phyloP scores from a whole-genome alignment of 768 basidiomycete species.

The Cystofilobasidium macerans region DNA sequence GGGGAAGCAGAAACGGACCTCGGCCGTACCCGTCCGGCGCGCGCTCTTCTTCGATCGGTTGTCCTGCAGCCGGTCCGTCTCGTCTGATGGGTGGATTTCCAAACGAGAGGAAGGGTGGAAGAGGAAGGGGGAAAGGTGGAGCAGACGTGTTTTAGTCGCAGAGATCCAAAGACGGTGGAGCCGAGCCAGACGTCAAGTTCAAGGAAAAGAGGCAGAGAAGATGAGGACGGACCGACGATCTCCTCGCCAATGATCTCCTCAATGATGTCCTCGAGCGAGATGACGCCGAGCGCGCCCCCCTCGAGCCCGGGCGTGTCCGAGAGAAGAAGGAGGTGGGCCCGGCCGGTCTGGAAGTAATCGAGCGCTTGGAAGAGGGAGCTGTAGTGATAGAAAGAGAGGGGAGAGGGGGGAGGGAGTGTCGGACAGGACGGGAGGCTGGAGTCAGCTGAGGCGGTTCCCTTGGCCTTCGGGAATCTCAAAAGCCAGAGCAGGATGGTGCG shows the following conservation, averaged over 20 bases:
- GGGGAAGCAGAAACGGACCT: too few relatives aligned
- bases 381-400: too few relatives aligned
- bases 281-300: conserved; percentile 74
- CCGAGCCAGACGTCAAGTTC: conserved; percentile 19
- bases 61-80: conserved; percentile 81
- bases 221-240: too few relatives aligned
- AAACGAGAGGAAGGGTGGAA: conserved; percentile 44
- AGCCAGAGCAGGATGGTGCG: too few relatives aligned
- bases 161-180: conserved; percentile 14
- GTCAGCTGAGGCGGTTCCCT: neutral
- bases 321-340: conserved; percentile 80
- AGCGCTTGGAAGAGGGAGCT: conserved; percentile 64
- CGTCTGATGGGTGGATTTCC: conserved; percentile 91
- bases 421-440: neutral
- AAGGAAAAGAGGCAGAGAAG: neutral
- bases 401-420: neutral
- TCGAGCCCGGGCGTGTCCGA: conserved; percentile 68
- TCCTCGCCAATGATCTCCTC: conserved; percentile 37
- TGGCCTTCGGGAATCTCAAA: too few relatives aligned
- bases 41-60: conserved; percentile 70
- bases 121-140: neutral
- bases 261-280: conserved; percentile 52
- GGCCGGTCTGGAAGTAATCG: conserved; percentile 71
- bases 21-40: conserved; percentile 42
- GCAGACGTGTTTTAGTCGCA: neutral